Conservation (phyloP, 208 protist genomes). For the Porcisia deanei region DNA sequence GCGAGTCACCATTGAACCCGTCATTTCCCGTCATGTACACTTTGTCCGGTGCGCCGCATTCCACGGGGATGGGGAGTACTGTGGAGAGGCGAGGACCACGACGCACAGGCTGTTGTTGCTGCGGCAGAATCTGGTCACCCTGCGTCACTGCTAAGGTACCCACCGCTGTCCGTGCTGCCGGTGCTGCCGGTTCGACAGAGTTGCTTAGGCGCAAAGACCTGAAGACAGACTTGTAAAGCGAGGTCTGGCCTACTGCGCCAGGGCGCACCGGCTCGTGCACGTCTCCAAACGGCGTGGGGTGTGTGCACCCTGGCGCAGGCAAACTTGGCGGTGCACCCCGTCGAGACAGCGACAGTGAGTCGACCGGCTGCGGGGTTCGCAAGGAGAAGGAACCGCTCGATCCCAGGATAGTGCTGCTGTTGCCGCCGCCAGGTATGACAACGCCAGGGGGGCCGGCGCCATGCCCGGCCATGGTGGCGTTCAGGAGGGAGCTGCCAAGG, state of each 20-base stretch:
- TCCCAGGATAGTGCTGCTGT: background rate
- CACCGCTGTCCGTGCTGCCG: background rate
- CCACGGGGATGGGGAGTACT: background rate
- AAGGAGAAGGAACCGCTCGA: conserved; percentile 4
- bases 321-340: background rate
- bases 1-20: background rate
- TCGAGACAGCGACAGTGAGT: background rate
- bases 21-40: background rate
- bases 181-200: background rate
- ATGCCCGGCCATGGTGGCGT: background rate
- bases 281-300: background rate
- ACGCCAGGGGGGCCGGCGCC: background rate
- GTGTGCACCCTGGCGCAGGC: background rate
- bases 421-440: background rate
- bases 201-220: conserved; percentile 11
- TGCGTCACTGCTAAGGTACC: background rate
- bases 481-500: conserved; percentile 14
- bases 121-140: background rate
- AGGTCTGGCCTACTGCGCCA: background rate
- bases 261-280: background rate
- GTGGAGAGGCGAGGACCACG: background rate
- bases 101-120: background rate
- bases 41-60: background rate
- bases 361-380: background rate
- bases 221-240: conserved; percentile 26